Base-by-base conservation (phyloP, 2,329 filamentous ascomycete genomes). In the Ophiosphaerella korrae region DNA sequence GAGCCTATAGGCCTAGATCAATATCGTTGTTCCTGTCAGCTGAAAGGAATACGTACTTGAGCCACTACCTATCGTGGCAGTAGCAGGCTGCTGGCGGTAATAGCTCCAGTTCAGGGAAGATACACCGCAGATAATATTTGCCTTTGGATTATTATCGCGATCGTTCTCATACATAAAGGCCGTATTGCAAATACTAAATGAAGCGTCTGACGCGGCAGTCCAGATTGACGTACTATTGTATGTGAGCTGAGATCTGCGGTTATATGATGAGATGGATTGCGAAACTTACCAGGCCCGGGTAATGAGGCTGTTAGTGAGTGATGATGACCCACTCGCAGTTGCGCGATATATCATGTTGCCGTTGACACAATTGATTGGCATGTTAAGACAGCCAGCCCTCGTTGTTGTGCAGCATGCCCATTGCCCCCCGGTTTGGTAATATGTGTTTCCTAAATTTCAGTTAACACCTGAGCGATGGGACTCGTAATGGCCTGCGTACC, bases 161-260 rank as follows among this genome's bases (percentile, higher is more conserved):
- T 54, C 53, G 40, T 63, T 67, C 45, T 68, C 64, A 44, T 51
- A 71, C 33, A 71, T 69, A 52, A 64, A 69, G 8, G 57, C 62
- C 0, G 66, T 66, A 44, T 71, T 71, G 45, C 67, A 71, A 3
- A 68, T 50, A 12, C 58, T 57, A 18, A 54, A 65, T 6, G 57
- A 60, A 1, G 16, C 13, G 35, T 63, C 57, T 5, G 41, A 34
- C 9, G 57, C 39, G 16, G 62, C 58, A 18, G 50, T 48, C 39
- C 55, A 65, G 11, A 55, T 45, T 8, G 38, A 39, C 11, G 62
- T 61, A 43, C 63, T 64, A 16, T 5, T n/a, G 7, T 3, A 5
- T 21, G 42, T 53, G 21, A 53, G 46, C 8, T 3, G 13, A 37
- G 32, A 4, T 36, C 9, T 31, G 18, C 14, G 37, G 16, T 4